A percentile compares a stretch with the other conserved stretches of the same genome.
These are phyloP conservation scores for Rauvolfia tetraphylla DNA, from an alignment of 257 asterid genomes.

Conservation along the genomic window DNA sequence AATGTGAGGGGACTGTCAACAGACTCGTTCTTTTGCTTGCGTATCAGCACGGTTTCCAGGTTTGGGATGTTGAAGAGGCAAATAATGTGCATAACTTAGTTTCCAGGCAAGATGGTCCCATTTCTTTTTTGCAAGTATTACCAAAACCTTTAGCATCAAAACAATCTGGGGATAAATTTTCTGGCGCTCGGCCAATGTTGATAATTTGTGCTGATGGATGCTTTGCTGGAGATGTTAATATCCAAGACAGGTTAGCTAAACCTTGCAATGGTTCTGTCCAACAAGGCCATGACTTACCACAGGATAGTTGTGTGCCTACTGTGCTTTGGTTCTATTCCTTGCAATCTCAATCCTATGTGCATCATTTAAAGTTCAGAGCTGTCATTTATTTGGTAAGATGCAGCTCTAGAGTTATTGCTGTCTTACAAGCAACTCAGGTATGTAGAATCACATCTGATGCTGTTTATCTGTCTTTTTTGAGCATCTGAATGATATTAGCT, in stretches of 20 bases:
- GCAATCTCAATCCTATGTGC: slow-evolving; percentile 74
- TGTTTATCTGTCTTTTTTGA: slow-evolving; percentile 1
- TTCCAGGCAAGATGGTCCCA: slow-evolving; percentile 86
- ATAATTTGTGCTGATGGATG: slow-evolving; percentile 75
- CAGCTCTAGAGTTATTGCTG: slow-evolving; percentile 75
- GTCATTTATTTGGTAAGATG: slow-evolving; percentile 77
- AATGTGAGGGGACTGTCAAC: slow-evolving; percentile 33
- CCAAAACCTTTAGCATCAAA: slow-evolving; percentile 60
- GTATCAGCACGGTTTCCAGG: slow-evolving; percentile 73
- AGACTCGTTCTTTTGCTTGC: slow-evolving; percentile 61
- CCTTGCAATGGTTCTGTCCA: slow-evolving; percentile 47
- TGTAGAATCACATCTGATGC: slow-evolving; percentile 11
- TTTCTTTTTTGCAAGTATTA: slow-evolving; percentile 67
- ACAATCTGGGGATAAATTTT: slow-evolving; percentile 51
- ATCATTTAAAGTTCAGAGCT: slow-evolving; percentile 74
- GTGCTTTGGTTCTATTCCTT: slow-evolving; percentile 86
- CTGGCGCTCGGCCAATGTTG: slow-evolving; percentile 70
- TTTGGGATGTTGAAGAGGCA: slow-evolving; percentile 94
- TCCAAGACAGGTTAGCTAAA: slow-evolving; percentile 38
- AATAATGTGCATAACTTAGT: slow-evolving; percentile 72
- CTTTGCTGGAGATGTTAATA: slow-evolving; percentile 54
- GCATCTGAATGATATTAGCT: slow-evolving; percentile 11
- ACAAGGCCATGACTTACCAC: slow-evolving; percentile 37
- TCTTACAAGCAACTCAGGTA: slow-evolving; percentile 90
- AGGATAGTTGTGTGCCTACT: slow-evolving; percentile 53